Evolutionary conservation across 441 rosid species (phyloP), one percentile per base, ranked within the genome.

Genomic region (Pelargonium australe): DNA sequence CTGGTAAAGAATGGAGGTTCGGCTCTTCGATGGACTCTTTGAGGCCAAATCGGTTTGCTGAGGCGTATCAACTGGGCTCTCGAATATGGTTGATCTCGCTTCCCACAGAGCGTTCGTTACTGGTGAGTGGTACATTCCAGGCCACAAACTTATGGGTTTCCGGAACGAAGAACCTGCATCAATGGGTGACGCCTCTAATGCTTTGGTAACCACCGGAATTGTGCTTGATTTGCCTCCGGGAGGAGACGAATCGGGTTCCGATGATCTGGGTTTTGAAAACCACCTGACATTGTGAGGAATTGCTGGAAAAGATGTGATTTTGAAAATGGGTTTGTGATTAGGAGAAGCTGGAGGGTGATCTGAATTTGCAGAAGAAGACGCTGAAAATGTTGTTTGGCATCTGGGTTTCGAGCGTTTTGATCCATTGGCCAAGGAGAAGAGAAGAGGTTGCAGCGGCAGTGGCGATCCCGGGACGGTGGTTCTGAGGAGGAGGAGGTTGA

Each of bases 61-160:
- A 5, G 94, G 90, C 16, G 94, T 91, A 72, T 87, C 93, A 25
- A 89, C 80, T 47, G 89, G 83, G 23, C 80, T 80, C 73, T 89
- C 93, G 60, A 86, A 89, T 63, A 85, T 85, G 13, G 80, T 78
- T 5, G 96, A 85, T 80, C 88, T 85, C 2, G 94, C 85, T 57
- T 87, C 92, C 96, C 96, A 89, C 37, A 91, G 75, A 72, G 92
- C 96, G 65, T n/a, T 73, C 7, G 96, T 89, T 23, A 91, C 92
- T 0, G 94, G 94, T 2, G 91, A 89, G 73, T 91, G 92, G 81
- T 86, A 87, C 94, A 86, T 87, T 70, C 94, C 97, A 0, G 97
- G 96, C 94, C 97, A 91, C 62, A 88, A 76, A 31, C 92, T 86
- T 11, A 89, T 74, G 23, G 91, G 97, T 72, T 87, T 91, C 28